Percentiles rank a stretch among this genome's conserved stretches.
Conservation (phyloP, 345 rosid genomes). For the Cardamine resedifolia region DNA sequence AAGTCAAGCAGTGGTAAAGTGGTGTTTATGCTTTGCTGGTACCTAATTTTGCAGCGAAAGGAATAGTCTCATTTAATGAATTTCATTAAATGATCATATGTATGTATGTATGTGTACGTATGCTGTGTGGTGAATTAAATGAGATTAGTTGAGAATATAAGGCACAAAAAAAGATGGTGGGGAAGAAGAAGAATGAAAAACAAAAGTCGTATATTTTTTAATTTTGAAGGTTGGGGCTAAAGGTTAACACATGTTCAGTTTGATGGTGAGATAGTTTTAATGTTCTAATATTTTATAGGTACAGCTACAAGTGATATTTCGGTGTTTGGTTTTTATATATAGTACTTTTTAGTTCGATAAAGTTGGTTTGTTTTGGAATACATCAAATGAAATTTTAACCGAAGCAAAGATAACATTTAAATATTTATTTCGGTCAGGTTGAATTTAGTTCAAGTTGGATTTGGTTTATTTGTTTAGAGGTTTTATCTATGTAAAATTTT, state of each 20-base stretch:
- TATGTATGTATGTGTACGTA: background rate
- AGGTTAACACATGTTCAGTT: constrained; percentile 24
- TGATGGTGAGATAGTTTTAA: constrained; percentile 24
- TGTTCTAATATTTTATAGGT: constrained; percentile 23
- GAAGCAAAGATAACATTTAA: background rate
- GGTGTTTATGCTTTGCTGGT: constrained; percentile 35
- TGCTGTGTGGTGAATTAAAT: constrained; percentile 55
- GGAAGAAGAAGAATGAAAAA: constrained; percentile 1
- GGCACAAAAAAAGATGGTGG: constrained; percentile 36
- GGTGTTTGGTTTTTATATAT: constrained; percentile 1
- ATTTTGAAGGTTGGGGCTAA: background rate
- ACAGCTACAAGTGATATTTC: constrained; percentile 22
- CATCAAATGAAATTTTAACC: background rate
- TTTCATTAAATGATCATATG: constrained; percentile 51
- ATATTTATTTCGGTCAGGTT: background rate
- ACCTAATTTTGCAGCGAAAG: constrained; percentile 64
- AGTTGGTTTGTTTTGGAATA: background rate
- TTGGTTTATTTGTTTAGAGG: background rate
- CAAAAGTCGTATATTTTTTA: constrained; percentile 12
- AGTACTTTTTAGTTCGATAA: background rate
- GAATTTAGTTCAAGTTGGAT: background rate
- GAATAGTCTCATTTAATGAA: constrained; percentile 35
- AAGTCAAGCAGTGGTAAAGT: constrained; percentile 42
- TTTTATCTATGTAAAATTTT: background rate
- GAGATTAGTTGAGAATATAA: constrained; percentile 68